phyloP scores from a whole-genome alignment of 78 protist genomes.

The Planoprotostelium fungivorum region DNA sequence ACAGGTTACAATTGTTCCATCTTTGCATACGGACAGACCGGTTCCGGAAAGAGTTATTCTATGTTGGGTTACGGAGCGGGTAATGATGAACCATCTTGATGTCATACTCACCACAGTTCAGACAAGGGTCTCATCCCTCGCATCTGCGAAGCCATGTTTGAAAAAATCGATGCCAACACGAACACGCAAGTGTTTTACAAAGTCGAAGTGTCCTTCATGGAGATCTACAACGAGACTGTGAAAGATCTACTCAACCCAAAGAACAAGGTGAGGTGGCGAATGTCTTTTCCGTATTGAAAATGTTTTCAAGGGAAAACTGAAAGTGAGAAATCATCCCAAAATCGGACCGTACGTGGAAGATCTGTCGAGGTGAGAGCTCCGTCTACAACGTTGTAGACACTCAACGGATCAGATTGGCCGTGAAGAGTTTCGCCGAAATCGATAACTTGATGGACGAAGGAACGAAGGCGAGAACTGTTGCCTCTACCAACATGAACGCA shows the following conservation, averaged over 20 bases:
- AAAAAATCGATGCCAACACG: conserved; percentile 13
- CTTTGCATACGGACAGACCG: conserved; percentile 77
- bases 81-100: background rate
- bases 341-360: conserved; percentile 84
- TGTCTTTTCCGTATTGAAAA: background rate
- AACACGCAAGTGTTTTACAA: conserved; percentile 13
- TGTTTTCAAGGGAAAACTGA: background rate
- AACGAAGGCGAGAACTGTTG: conserved; percentile 72
- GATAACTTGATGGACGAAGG: conserved; percentile 53
- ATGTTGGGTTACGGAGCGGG: conserved; percentile 58
- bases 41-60: conserved; percentile 55
- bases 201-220: conserved; percentile 62
- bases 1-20: conserved; percentile 58
- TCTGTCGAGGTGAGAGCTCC: conserved; percentile 43
- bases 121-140: conserved; percentile 60
- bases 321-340: conserved; percentile 76
- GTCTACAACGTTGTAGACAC: background rate
- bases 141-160: conserved; percentile 49
- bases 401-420: conserved; percentile 24
- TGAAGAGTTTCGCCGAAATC: conserved; percentile 39
- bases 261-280: conserved; percentile 34
- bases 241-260: conserved; percentile 69
- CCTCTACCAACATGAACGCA: conserved; percentile 85
- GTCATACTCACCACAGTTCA: background rate
- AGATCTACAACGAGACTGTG: conserved; percentile 77